These are phyloP conservation scores for Coemansia sp. DNA, from an alignment of 192 early-diverging fungal genomes.

Conservation along the genomic window DNA sequence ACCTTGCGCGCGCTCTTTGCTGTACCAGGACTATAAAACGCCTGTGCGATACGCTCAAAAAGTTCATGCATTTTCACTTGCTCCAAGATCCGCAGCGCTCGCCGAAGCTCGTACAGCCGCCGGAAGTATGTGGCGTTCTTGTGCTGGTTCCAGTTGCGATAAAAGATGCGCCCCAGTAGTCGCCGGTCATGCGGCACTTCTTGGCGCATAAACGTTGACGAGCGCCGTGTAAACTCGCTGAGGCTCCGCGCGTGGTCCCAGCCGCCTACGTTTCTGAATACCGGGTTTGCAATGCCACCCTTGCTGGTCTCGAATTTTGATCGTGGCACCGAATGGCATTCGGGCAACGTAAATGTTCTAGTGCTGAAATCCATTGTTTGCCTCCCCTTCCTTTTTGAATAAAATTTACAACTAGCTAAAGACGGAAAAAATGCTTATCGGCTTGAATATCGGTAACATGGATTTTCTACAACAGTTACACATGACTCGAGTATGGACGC, in stretches of 20 bases:
- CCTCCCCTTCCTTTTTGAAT: background rate
- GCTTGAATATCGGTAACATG: background rate
- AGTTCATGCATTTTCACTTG: slow-evolving; percentile 5
- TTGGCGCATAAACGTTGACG: background rate
- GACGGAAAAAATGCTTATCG: no score
- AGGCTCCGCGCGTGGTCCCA: slow-evolving; percentile 24
- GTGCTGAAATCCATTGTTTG: background rate
- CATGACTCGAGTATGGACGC: background rate
- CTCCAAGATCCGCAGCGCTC: slow-evolving; percentile 29
- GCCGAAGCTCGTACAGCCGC: slow-evolving; percentile 28
- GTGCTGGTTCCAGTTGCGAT: slow-evolving; percentile 54
- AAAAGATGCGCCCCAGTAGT: slow-evolving; percentile 34
- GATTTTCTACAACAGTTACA: background rate
- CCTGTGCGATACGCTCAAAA: background rate
- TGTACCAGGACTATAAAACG: slow-evolving; percentile 6
- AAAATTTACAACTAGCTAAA: background rate
- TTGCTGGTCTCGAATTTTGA: slow-evolving; percentile 24
- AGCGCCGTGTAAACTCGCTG: background rate
- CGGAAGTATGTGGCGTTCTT: slow-evolving; percentile 24
- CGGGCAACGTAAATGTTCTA: slow-evolving; percentile 13
- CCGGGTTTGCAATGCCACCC: slow-evolving; percentile 23
- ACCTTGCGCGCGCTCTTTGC: slow-evolving; percentile 2
- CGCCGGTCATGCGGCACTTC: slow-evolving; percentile 29
- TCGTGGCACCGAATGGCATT: slow-evolving; percentile 35
- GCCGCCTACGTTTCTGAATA: slow-evolving; percentile 31